Conservation (phyloP, 495 filamentous ascomycete species). For the Letharia lupina region DNA sequence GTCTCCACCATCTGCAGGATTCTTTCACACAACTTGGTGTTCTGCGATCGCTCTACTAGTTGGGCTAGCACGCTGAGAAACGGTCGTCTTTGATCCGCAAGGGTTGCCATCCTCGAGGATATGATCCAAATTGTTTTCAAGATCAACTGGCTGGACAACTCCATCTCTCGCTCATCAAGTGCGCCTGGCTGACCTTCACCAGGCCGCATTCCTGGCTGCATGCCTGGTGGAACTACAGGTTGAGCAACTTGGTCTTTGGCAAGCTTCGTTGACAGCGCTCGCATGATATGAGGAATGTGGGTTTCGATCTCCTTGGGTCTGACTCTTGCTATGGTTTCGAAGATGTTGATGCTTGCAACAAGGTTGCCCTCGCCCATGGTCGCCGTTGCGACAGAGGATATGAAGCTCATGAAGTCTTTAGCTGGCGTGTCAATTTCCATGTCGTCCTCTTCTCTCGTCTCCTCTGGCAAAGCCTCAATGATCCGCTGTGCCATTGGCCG, state of each 20-base stretch:
- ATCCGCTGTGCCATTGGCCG: slow-evolving; percentile 70
- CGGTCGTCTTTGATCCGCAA: slow-evolving; percentile 85
- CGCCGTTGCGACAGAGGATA: slow-evolving; percentile 69
- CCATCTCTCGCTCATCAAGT: slow-evolving; percentile 66
- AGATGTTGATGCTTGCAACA: slow-evolving; percentile 77
- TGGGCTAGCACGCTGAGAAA: slow-evolving; percentile 92
- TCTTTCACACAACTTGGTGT: slow-evolving; percentile 75
- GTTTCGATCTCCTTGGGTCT: slow-evolving; percentile 79
- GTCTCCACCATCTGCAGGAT: slow-evolving; percentile 88
- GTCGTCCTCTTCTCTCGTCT: slow-evolving; percentile 79
- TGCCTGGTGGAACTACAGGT: slow-evolving; percentile 42
- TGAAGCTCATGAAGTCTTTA: slow-evolving; percentile 71
- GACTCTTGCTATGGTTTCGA: slow-evolving; percentile 82
- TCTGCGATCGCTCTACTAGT: slow-evolving; percentile 86
- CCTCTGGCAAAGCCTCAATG: slow-evolving; percentile 83
- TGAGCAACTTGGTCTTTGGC: slow-evolving; percentile 87
- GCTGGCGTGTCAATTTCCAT: slow-evolving; percentile 68
- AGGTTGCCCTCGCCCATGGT: slow-evolving; percentile 66
- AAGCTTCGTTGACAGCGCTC: slow-evolving; percentile 83
- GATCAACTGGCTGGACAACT: slow-evolving; percentile 79
- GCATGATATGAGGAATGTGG: slow-evolving; percentile 83
- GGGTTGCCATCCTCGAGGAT: slow-evolving; percentile 79
- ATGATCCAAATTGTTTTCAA: slow-evolving; percentile 90
- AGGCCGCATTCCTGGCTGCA: slow-evolving; percentile 31
- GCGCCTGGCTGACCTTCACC: slow-evolving; percentile 31